A percentile compares a stretch with the other conserved stretches of the same genome.
phyloP scores from a whole-genome alignment of 352 stramenopile genomes.

The Globisporangium polare region DNA sequence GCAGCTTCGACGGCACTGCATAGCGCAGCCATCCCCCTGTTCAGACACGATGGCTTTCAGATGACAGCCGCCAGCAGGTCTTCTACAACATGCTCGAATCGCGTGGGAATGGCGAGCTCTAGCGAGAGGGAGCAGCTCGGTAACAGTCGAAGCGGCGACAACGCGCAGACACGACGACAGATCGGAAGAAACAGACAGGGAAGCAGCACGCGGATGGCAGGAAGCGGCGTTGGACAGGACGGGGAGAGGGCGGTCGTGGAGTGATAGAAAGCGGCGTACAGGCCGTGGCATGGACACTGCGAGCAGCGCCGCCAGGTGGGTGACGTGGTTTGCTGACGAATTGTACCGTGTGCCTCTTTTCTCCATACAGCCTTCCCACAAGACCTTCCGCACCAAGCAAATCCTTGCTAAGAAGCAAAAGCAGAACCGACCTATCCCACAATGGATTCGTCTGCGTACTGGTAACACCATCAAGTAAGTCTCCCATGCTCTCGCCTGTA shows the following conservation, averaged over 20 bases:
- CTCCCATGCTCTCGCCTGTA: background rate
- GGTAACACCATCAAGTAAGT: slow-evolving; percentile 97
- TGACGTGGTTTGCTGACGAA: background rate
- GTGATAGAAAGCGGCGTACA: background rate
- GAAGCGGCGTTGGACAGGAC: background rate
- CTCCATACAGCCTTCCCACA: slow-evolving; percentile 94
- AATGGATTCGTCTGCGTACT: slow-evolving; percentile 99
- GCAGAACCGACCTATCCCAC: slow-evolving; percentile 99
- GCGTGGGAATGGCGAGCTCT: background rate
- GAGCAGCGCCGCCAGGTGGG: background rate
- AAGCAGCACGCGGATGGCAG: background rate
- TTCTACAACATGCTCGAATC: background rate
- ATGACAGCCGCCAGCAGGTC: background rate
- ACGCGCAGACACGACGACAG: background rate
- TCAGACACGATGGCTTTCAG: background rate
- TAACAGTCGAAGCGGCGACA: background rate
- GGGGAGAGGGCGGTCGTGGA: background rate
- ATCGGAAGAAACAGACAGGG: background rate
- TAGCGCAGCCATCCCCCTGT: background rate
- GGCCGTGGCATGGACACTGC: background rate
- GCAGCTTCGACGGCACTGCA: background rate
- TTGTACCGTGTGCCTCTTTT: slow-evolving; percentile 2
- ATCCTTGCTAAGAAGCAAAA: slow-evolving; percentile 99
- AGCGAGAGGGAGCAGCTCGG: background rate
- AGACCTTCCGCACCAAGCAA: slow-evolving; percentile 99